phyloP scores from a whole-genome alignment of 495 filamentous ascomycete genomes.

The Penicillium canescens region DNA sequence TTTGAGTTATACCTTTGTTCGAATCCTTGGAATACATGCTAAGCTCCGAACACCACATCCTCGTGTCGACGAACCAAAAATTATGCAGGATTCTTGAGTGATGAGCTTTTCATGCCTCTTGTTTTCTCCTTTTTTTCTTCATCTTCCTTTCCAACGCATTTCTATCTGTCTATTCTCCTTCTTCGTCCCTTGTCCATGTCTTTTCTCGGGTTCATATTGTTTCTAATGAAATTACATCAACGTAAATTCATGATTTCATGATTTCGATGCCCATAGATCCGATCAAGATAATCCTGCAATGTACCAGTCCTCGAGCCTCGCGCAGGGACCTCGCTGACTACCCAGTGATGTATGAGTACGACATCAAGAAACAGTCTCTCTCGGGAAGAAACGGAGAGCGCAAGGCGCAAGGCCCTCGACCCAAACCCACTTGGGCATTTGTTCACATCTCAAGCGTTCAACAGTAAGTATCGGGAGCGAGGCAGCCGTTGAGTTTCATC shows the following conservation, averaged over 20 bases:
- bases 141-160: neutral
- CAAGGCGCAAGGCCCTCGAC: constrained; percentile 12
- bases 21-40: constrained; percentile 15
- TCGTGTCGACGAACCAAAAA: constrained; percentile 16
- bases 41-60: constrained; percentile 4
- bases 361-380: neutral
- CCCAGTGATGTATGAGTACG: neutral
- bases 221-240: constrained; percentile 24
- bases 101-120: constrained; percentile 17
- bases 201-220: constrained; percentile 31
- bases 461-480: constrained; percentile 9
- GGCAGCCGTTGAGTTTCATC: constrained; percentile 28
- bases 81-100: constrained; percentile 19
- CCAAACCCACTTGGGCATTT: constrained; percentile 17
- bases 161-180: constrained; percentile 5
- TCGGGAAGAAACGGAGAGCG: neutral
- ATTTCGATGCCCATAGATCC: constrained; percentile 7
- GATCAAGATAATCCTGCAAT: constrained; percentile 1
- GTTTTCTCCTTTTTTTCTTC: constrained; percentile 5
- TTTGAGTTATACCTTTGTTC: neutral
- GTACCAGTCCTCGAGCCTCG: constrained; percentile 13
- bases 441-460: constrained; percentile 9
- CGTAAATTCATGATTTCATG: constrained; percentile 16
- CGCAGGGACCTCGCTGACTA: neutral
- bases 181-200: constrained; percentile 16